Percentiles rank a stretch among this genome's conserved stretches.
phyloP scores from a whole-genome alignment of 83 land plant genomes.

The Larix sibirica region DNA sequence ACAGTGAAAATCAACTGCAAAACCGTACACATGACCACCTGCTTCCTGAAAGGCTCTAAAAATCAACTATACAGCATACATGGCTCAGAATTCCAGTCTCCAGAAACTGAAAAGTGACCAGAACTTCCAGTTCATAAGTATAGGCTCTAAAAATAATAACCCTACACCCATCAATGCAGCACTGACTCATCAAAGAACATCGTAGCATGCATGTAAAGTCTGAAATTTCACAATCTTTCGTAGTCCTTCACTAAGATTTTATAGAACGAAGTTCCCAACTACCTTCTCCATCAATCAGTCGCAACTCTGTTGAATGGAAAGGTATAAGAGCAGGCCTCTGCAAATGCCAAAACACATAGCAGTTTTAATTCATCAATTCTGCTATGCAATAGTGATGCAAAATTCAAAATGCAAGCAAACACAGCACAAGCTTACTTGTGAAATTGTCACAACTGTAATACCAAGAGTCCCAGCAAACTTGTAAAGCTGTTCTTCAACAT shows the following conservation, averaged over 20 bases:
- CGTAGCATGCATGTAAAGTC: not conserved
- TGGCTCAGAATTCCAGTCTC: not conserved
- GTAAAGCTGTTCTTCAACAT: constrained; percentile 97
- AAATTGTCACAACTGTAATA: constrained; percentile 89
- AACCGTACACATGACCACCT: not conserved
- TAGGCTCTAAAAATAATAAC: not conserved
- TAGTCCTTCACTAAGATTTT: constrained; percentile 26
- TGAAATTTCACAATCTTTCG: constrained; percentile 3
- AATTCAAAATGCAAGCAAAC: constrained; percentile 1
- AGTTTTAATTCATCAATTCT: not conserved
- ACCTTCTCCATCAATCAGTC: constrained; percentile 94
- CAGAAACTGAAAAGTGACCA: not conserved
- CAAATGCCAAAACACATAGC: constrained; percentile 3
- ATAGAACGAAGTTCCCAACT: constrained; percentile 92
- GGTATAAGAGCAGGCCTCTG: constrained; percentile 98
- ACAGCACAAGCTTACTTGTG: constrained; percentile 60
- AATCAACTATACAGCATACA: not conserved
- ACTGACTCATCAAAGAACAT: not conserved
- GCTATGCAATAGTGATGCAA: not conserved
- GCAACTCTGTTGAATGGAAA: constrained; percentile 81
- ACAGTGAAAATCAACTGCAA: not conserved
- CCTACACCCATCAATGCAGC: not conserved
- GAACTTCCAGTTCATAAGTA: not conserved
- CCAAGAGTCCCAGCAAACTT: constrained; percentile 79
- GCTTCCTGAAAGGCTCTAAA: not conserved